Evolutionary conservation across 2,329 filamentous ascomycete species (phyloP).

Genomic region (Aspergillus sp.): DNA sequence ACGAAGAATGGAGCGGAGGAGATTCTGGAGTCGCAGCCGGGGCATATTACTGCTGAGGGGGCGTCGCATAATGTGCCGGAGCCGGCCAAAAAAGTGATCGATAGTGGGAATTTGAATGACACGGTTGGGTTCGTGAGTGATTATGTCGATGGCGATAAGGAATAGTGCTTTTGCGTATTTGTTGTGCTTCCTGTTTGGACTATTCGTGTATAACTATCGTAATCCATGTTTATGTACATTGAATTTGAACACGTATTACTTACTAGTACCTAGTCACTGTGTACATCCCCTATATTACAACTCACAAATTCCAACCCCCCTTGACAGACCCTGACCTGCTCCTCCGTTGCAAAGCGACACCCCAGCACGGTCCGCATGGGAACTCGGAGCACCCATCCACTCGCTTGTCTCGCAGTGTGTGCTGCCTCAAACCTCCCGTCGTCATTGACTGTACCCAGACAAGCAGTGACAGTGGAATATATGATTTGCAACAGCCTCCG

Average conservation of each 20-base stretch:
- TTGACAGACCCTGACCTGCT: neutral
- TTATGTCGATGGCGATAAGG: conserved; percentile 38
- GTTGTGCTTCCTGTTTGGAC: neutral
- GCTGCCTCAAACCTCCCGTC: neutral
- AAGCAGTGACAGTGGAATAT: neutral
- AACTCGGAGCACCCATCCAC: neutral
- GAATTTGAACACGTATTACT: too few relatives aligned
- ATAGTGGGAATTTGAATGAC: conserved; percentile 21
- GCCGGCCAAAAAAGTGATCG: too few relatives aligned
- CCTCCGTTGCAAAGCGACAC: neutral
- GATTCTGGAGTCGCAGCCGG: conserved; percentile 2
- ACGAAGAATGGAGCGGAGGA: neutral
- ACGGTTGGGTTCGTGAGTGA: conserved; percentile 39
- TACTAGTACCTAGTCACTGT: too few relatives aligned
- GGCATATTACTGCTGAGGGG: conserved; percentile 8
- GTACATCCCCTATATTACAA: too few relatives aligned
- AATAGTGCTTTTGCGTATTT: conserved; percentile 17
- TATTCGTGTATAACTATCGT: too few relatives aligned
- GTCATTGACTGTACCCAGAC: neutral
- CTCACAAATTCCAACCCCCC: neutral
- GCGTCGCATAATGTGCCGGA: conserved; percentile 1
- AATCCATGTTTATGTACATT: too few relatives aligned
- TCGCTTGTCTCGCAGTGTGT: neutral
- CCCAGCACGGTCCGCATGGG: neutral
- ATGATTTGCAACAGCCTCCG: neutral